Evolutionary conservation across 352 stramenopile species (phyloP).

Genomic region (Blastocystis sp.): DNA sequence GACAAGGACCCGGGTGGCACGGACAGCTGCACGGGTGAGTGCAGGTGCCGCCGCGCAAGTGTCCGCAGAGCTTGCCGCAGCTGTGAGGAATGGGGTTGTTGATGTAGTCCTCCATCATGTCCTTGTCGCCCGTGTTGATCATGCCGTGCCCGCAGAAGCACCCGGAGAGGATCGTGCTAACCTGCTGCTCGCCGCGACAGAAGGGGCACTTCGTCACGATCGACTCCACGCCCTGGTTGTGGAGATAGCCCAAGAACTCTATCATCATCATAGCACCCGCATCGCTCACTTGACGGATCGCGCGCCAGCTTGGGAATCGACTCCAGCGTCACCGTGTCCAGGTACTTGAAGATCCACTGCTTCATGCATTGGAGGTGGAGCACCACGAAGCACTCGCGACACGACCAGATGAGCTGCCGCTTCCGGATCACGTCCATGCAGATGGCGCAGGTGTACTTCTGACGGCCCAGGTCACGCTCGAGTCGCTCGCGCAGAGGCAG

Average conservation of each 20-base stretch:
- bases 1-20: constrained; percentile 74
- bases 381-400: constrained; percentile 51
- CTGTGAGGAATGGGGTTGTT: constrained; percentile 23
- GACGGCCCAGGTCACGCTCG: constrained; percentile 26
- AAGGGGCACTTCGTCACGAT: constrained; percentile 40
- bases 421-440: constrained; percentile 55
- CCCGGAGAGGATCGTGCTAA: constrained; percentile 57
- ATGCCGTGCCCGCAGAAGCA: constrained; percentile 68
- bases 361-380: constrained; percentile 70
- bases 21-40: constrained; percentile 47
- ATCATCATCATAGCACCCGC: neutral
- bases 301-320: constrained; percentile 32
- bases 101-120: neutral
- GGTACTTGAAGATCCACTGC: constrained; percentile 69
- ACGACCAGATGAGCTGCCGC: constrained; percentile 58
- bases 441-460: constrained; percentile 65
- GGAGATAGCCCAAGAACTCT: constrained; percentile 58
- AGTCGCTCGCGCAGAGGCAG: constrained; percentile 53
- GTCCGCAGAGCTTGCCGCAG: constrained; percentile 73
- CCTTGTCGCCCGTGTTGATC: neutral
- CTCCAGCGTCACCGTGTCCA: constrained; percentile 36
- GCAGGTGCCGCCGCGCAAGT: constrained; percentile 16
- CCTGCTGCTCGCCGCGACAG: constrained; percentile 38
- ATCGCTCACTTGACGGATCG: neutral
- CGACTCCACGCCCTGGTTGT: constrained; percentile 21